phyloP scores from a whole-genome alignment of 2,329 filamentous ascomycete genomes.

The Parafenestella ontariensis region DNA sequence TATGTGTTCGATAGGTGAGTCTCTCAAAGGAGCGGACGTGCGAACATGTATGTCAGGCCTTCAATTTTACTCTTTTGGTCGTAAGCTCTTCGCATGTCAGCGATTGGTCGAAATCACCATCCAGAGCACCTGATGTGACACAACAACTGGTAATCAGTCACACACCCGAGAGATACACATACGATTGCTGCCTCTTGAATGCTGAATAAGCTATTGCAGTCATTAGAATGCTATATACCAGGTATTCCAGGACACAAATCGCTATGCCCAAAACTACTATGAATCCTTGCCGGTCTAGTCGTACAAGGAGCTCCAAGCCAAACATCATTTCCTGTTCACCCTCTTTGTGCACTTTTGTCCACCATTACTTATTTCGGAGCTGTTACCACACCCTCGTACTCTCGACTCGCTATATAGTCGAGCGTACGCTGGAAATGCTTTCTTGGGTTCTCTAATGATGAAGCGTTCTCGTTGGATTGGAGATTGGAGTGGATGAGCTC shows the following conservation, averaged over 20 bases:
- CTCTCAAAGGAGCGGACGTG: neutral
- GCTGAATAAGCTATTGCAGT: neutral
- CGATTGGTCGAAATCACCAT: too few relatives aligned
- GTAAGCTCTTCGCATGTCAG: neutral
- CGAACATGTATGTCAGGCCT: neutral
- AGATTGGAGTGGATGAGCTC: constrained; percentile 98
- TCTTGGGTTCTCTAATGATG: constrained; percentile 84
- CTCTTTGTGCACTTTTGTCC: neutral
- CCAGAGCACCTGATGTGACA: too few relatives aligned
- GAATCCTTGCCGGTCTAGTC: constrained; percentile 11
- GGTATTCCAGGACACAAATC: constrained; percentile 8
- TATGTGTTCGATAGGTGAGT: neutral
- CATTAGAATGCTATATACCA: constrained; percentile 12
- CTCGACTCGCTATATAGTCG: constrained; percentile 88
- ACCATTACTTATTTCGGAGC: constrained; percentile 57
- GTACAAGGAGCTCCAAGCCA: constrained; percentile 11
- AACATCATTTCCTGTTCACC: neutral
- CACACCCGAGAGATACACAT: neutral
- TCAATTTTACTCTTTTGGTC: neutral
- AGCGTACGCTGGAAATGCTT: constrained; percentile 95
- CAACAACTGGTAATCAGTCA: neutral
- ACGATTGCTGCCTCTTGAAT: neutral
- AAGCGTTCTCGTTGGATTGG: constrained; percentile 81
- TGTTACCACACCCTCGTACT: constrained; percentile 90
- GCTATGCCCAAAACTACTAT: neutral